Evolutionary conservation across 257 asterid species (phyloP).

Genomic region (Penstemon davidsonii): DNA sequence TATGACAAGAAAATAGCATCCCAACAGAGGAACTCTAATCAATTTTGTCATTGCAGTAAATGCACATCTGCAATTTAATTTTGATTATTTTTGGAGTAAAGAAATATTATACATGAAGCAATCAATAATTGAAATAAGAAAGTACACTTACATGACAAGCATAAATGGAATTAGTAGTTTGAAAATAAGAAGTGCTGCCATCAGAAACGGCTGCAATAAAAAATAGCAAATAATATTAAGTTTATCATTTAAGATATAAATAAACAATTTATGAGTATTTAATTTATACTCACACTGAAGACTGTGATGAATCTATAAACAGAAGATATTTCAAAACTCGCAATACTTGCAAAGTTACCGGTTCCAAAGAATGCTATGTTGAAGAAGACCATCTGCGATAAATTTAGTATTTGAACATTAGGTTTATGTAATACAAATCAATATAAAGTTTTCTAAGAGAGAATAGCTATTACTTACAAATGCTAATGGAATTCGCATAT

Average conservation of each 20-base stretch:
- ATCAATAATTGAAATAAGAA: not conserved
- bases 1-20: constrained; percentile 92
- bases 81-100: not conserved
- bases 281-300: constrained; percentile 75
- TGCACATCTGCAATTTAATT: constrained; percentile 61
- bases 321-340: constrained; percentile 96
- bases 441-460: not conserved
- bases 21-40: constrained; percentile 69
- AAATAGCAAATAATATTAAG: constrained; percentile 24
- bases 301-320: constrained; percentile 94
- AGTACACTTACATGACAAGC: constrained; percentile 79
- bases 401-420: not conserved
- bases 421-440: too few relatives aligned
- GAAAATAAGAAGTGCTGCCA: constrained; percentile 95
- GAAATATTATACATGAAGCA: not conserved
- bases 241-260: constrained; percentile 11
- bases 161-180: constrained; percentile 76
- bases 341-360: constrained; percentile 95
- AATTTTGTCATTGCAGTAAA: constrained; percentile 83
- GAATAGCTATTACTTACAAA: constrained; percentile 58
- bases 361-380: constrained; percentile 98
- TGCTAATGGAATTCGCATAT: constrained; percentile 81
- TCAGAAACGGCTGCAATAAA: constrained; percentile 85
- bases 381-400: constrained; percentile 84
- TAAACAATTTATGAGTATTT: not conserved